phyloP scores from a whole-genome alignment of 805 yeast genomes.

The Metschnikowia amazonensis region DNA sequence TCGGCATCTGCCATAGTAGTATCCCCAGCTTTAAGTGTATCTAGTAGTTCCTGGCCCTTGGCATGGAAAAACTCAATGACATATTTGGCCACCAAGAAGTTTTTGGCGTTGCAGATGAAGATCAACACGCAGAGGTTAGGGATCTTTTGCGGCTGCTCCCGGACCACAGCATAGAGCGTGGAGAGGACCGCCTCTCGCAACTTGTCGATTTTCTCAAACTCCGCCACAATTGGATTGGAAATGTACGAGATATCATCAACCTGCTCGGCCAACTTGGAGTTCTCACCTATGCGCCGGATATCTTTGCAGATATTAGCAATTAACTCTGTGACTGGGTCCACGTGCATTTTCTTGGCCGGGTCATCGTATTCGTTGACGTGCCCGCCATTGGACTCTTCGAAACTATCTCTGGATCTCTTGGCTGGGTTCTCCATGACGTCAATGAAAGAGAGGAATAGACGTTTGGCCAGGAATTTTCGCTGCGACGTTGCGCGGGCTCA shows the following conservation, averaged over 20 bases:
- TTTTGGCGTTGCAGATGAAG: constrained; percentile 60
- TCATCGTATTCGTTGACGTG: constrained; percentile 15
- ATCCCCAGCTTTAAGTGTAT: constrained; percentile 20
- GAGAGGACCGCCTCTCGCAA: constrained; percentile 57
- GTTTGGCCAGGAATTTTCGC: constrained; percentile 2
- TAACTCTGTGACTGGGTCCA: constrained; percentile 40
- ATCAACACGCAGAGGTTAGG: constrained; percentile 67
- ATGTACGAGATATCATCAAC: constrained; percentile 58
- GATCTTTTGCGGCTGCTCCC: constrained; percentile 90
- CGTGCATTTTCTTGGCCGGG: constrained; percentile 33
- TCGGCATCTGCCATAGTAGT: constrained; percentile 13
- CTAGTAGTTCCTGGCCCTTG: constrained; percentile 55
- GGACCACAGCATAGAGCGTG: constrained; percentile 62
- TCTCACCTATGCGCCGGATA: constrained; percentile 42
- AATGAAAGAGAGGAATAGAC: not conserved
- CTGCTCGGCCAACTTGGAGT: constrained; percentile 35
- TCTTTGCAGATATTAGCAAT: constrained; percentile 43
- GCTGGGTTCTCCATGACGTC: constrained; percentile 16
- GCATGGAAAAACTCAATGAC: constrained; percentile 67
- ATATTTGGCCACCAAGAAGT: constrained; percentile 62
- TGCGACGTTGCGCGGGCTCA: not conserved
- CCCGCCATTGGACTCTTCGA: constrained; percentile 20
- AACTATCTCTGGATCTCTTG: constrained; percentile 22
- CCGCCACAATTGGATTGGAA: constrained; percentile 61
- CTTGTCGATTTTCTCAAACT: constrained; percentile 58